Evolutionary conservation across 75 land plant genomes (phyloP).

Genomic region (Selaginella tamariscina): DNA sequence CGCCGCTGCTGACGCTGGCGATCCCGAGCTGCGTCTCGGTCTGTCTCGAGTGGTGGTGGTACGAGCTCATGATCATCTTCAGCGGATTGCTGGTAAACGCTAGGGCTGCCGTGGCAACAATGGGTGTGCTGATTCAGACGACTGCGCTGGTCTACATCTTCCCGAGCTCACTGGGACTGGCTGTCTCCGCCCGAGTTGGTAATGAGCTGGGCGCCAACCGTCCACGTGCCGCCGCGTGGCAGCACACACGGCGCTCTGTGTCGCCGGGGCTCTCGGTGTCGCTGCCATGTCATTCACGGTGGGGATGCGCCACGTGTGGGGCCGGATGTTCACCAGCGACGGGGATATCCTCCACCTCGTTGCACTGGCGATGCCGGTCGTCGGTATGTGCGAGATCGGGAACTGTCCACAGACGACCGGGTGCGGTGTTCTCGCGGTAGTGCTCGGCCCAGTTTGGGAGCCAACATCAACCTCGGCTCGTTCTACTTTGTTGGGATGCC

Average conservation of each 20-base stretch:
- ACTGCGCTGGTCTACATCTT: constrained; percentile 57
- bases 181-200: constrained; percentile 60
- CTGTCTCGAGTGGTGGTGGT: constrained; percentile 82
- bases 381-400: constrained; percentile 25
- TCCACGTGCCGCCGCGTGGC: constrained; percentile 28
- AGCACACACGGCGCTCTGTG: constrained; percentile 27
- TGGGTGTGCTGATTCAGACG: constrained; percentile 66
- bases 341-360: constrained; percentile 33
- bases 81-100: constrained; percentile 47
- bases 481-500: constrained; percentile 10
- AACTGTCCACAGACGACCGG: constrained; percentile 10
- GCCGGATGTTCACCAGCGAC: constrained; percentile 40
- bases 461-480: constrained; percentile 7
- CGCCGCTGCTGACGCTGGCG: constrained; percentile 38
- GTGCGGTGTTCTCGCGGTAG: not conserved
- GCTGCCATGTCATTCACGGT: constrained; percentile 37
- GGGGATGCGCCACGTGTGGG: constrained; percentile 42
- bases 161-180: constrained; percentile 48
- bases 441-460: constrained; percentile 3
- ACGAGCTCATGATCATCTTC: constrained; percentile 58
- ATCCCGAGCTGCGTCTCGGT: constrained; percentile 62
- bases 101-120: constrained; percentile 48
- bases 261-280: constrained; percentile 32
- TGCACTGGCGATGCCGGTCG: constrained; percentile 43
- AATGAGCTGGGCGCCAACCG: constrained; percentile 58